Base-by-base conservation (phyloP, 73 alveolate genomes). In the Paramecium tetraurelia region DNA sequence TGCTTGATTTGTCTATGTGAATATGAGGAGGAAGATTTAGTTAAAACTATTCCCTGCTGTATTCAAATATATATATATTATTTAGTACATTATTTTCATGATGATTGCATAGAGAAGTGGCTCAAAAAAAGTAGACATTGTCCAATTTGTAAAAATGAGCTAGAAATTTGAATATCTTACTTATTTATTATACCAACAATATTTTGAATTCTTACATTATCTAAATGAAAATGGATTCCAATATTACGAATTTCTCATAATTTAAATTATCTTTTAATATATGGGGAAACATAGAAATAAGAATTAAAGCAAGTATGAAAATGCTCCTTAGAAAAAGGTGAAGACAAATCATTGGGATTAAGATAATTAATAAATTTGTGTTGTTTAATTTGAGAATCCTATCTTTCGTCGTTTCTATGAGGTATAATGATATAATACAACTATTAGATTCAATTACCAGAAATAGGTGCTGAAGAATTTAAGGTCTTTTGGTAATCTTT, bases 51-150 rank as follows among this genome's bases (percentile, higher is more conserved):
- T 24, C 90, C 90, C 18, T 80, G 90, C 90, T 80, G 90, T 80
- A 80, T 38, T 80, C 10, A 5, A 11, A 31, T 41, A 20, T 46
- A 18, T 44, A 11, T 20, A 59, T 27, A 53, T 16, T 11, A 29
- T 7, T 12, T 80, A 80, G 90, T 40, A 43, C 99, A 97, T 76
- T 89, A 92, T 20, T 97, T 95, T 93, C 99, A 97, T 92, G 95
- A 94, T 75, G 93, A 93, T 4, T 97, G 99, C 58, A 95, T 97
- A 59, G 97, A 90, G 35, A 86, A 93, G 40, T 97, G 99, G 99
- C 94, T 92, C 2, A 85, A 57, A 9, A 44, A 58, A 16, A 85
- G 77, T 31, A 24, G 59, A 27, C 48, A 14, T 29, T 92, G 95
- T 85, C 95, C 95, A 5, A 92, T 92, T 12, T 92, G 95, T 85